These are phyloP conservation scores for Metschnikowia lochheadii DNA, from an alignment of 805 yeast genomes.

Conservation along the genomic window DNA sequence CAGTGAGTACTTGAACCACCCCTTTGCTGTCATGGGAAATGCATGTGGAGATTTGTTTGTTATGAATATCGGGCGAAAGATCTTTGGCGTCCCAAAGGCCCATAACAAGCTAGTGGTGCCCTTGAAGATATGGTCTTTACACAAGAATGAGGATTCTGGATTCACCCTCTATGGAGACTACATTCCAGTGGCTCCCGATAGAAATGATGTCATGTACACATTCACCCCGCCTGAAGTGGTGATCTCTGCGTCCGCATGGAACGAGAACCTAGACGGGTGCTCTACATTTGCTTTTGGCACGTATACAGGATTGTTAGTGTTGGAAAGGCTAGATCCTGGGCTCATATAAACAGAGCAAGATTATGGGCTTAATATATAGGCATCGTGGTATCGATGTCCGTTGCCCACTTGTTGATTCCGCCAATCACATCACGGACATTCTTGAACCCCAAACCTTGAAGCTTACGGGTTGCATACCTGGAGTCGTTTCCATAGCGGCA, in stretches of 20 bases:
- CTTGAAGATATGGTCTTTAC: conserved; percentile 34
- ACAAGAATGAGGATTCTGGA: conserved; percentile 10
- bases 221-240: conserved; percentile 48
- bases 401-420: conserved; percentile 70
- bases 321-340: conserved; percentile 36
- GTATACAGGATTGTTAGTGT: conserved; percentile 46
- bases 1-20: conserved; percentile 35
- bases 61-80: conserved; percentile 36
- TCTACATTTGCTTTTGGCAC: conserved; percentile 52
- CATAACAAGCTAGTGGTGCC: conserved; percentile 38
- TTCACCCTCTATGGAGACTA: conserved; percentile 25
- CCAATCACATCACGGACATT: conserved; percentile 69
- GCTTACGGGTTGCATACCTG: conserved; percentile 59
- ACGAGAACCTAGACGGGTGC: conserved; percentile 40
- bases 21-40: conserved; percentile 32
- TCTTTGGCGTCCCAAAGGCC: conserved; percentile 31
- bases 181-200: conserved; percentile 28
- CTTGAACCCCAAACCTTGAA: conserved; percentile 46
- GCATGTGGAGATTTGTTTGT: conserved; percentile 35
- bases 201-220: conserved; percentile 22
- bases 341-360: neutral
- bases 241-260: conserved; percentile 56
- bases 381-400: conserved; percentile 45
- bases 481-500: conserved; percentile 94
- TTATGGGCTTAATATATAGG: conserved; percentile 10